phyloP scores from a whole-genome alignment of 257 asterid species.

The Gentiana macrophylla region DNA sequence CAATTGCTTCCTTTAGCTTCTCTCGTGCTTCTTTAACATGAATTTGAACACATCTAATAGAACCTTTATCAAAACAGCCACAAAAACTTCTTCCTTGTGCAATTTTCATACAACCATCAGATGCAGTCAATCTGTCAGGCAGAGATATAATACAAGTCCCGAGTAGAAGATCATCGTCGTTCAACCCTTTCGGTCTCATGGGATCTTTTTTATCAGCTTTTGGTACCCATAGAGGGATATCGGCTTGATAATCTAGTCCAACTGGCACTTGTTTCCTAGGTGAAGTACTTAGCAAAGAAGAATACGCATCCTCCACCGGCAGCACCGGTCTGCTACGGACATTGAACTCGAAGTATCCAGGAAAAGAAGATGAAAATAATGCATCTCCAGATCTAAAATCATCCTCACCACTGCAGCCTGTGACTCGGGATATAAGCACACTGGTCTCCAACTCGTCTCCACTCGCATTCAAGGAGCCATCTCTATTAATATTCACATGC shows the following conservation, averaged over 20 bases:
- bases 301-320: slow-evolving; percentile 27
- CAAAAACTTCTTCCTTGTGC: slow-evolving; percentile 50
- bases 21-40: slow-evolving; percentile 61
- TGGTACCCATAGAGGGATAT: slow-evolving; percentile 45
- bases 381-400: slow-evolving; percentile 24
- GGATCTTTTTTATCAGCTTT: slow-evolving; percentile 7
- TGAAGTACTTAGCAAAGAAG: slow-evolving; percentile 23
- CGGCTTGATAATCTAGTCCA: slow-evolving; percentile 68
- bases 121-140: slow-evolving; percentile 26
- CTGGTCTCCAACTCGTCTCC: slow-evolving; percentile 45
- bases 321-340: slow-evolving; percentile 23
- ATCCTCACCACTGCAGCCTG: slow-evolving; percentile 50
- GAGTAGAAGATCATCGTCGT: slow-evolving; percentile 18
- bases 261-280: slow-evolving; percentile 50
- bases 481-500: slow-evolving; percentile 15
- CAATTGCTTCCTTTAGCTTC: slow-evolving; percentile 31
- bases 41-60: slow-evolving; percentile 67
- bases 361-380: slow-evolving; percentile 20
- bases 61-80: slow-evolving; percentile 53
- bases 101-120: slow-evolving; percentile 19
- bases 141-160: slow-evolving; percentile 41
- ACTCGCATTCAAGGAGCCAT: slow-evolving; percentile 17
- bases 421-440: slow-evolving; percentile 41
- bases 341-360: slow-evolving; percentile 25
- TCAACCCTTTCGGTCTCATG: slow-evolving; percentile 9